A percentile compares a stretch with the other conserved stretches of the same genome.
Evolutionary conservation across 1,139 yeast species (phyloP).

Genomic region (Pichia sp.): DNA sequence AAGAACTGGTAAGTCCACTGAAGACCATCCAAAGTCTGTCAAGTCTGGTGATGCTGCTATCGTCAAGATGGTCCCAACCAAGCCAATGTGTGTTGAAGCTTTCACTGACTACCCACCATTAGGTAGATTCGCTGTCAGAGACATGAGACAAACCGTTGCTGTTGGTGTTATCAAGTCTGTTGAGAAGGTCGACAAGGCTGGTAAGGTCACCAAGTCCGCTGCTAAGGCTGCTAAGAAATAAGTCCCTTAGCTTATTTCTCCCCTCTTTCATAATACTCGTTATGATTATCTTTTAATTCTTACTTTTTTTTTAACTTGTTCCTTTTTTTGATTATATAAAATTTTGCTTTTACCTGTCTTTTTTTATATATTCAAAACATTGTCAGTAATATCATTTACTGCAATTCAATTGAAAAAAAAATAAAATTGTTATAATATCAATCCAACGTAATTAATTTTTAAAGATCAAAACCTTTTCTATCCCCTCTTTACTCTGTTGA

Average conservation of each 20-base stretch:
- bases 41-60: slow-evolving; percentile 93
- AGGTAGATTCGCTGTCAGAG: slow-evolving; percentile 99
- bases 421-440: background rate
- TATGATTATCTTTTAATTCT: slow-evolving; percentile 1
- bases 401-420: slow-evolving; percentile 7
- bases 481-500: background rate
- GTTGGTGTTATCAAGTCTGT: slow-evolving; percentile 99
- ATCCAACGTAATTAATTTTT: too few relatives aligned
- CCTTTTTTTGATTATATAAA: background rate
- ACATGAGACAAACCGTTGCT: slow-evolving; percentile 99
- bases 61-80: slow-evolving; percentile 86
- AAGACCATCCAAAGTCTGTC: slow-evolving; percentile 79
- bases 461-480: too few relatives aligned
- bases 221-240: slow-evolving; percentile 97
- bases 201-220: slow-evolving; percentile 99
- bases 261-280: background rate
- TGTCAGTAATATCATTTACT: slow-evolving; percentile 9
- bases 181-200: slow-evolving; percentile 83
- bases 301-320: background rate
- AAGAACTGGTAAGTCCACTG: slow-evolving; percentile 86
- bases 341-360: background rate
- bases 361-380: slow-evolving; percentile 1
- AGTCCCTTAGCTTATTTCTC: slow-evolving; percentile 52
- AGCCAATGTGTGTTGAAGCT: slow-evolving; percentile 98
- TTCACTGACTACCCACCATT: slow-evolving; percentile 98